Base-by-base conservation (phyloP, 768 basidiomycete genomes). In the Tricholoma sp. region DNA sequence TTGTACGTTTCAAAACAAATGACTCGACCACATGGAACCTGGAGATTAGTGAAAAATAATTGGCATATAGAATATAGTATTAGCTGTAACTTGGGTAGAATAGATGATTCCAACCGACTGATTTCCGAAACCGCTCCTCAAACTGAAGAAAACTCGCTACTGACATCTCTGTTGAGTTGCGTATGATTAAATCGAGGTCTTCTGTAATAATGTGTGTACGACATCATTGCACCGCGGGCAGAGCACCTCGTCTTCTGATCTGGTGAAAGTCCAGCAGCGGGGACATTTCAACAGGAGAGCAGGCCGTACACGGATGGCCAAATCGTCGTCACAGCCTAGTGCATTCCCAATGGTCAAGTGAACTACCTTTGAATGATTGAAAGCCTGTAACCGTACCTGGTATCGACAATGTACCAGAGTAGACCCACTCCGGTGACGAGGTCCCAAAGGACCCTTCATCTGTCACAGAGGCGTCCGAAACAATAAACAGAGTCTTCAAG, bases 251-350 rank as follows among this genome's bases (percentile, higher is more conserved):
- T 75, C 69, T 39, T 74, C 67, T 10, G 68, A 62, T 12, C 86
- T 78, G 2, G 84, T 85, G 67, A 79, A 88, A 5, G 83, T 87
- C 94, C 95, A 97, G 69, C 96, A 98, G 14, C 95, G 82, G 21
- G 94, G 91, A 68, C 96, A 98, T 69, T 96, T 95, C 19, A 74
- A 65, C 52, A 71, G 59, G 4, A 69, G 72, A 10, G 91, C 82
- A 14, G 90, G 87, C 16, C 77, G 76, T n/a, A 90, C 74, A 12
- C 80, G 78, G 54, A 92, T 71, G 0, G 69, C 72, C 2, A 85
- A 39, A 14, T 66, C 69, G 35, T 70, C 67, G 21, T 73, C 72
- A 52, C 58, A 66, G 9, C 63, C 69, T 66, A 16, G 50, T 53
- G 24, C 24, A 22, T 27, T 18, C 39, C 58, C n/a, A 63, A 11